These are phyloP conservation scores for Porphyridium purpureum DNA, from an alignment of 23 red algal genomes.

Conservation along the genomic window DNA sequence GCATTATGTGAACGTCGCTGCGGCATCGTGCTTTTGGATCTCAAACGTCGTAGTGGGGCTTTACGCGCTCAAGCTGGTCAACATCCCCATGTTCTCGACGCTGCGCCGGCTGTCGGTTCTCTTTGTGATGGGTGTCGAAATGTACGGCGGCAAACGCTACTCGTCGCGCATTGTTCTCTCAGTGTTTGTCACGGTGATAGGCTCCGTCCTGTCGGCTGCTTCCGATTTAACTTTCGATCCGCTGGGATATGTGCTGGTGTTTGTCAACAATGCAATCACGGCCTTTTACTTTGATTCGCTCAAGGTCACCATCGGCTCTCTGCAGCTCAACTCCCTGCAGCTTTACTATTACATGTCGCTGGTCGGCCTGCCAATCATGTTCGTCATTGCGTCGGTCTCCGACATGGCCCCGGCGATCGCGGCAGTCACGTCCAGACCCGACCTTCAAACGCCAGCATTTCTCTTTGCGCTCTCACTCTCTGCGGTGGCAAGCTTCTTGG, in stretches of 20 bases:
- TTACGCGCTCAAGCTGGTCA: constrained; percentile 51
- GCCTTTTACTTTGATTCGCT: constrained; percentile 69
- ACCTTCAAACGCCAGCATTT: constrained; percentile 20
- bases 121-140: constrained; percentile 65
- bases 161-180: constrained; percentile 24
- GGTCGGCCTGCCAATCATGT: constrained; percentile 51
- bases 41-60: constrained; percentile 61
- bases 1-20: too few species aligned
- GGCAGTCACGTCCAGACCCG: constrained; percentile 19
- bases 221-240: constrained; percentile 57
- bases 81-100: constrained; percentile 91
- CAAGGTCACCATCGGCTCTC: constrained; percentile 29
- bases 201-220: constrained; percentile 62
- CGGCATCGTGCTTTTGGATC: too few species aligned
- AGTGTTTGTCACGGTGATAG: constrained; percentile 65
- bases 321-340: constrained; percentile 40
- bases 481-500: constrained; percentile 67
- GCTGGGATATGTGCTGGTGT: constrained; percentile 60
- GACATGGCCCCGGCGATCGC: constrained; percentile 19
- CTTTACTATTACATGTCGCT: constrained; percentile 65
- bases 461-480: constrained; percentile 50
- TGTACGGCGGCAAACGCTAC: constrained; percentile 33
- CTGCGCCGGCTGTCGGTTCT: constrained; percentile 77
- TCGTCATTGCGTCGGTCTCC: constrained; percentile 19
- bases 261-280: constrained; percentile 91